Conservation (phyloP, 2,329 filamentous ascomycete species). For the Botrytis aclada region DNA sequence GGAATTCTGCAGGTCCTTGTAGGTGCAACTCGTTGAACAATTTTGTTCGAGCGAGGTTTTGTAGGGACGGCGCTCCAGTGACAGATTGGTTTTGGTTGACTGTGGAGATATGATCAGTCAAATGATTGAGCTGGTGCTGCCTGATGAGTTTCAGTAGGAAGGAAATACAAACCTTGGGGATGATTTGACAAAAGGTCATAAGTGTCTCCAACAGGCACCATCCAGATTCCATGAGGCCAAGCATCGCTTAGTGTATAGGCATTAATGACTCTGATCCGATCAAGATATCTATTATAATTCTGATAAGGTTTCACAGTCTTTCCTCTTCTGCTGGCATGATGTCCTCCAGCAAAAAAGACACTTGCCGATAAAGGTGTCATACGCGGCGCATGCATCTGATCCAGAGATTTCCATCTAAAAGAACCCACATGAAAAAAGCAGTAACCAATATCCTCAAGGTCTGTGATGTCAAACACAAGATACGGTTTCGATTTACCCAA, state of each 20-base stretch:
- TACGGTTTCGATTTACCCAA: neutral
- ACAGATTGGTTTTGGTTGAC: neutral
- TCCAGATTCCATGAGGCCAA: neutral
- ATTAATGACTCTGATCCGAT: neutral
- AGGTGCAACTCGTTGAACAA: neutral
- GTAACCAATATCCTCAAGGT: slow-evolving; percentile 20
- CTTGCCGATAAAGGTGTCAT: neutral
- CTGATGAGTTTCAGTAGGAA: neutral
- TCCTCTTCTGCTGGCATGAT: neutral
- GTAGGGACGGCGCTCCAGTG: neutral
- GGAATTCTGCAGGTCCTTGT: neutral
- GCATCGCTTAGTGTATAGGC: neutral
- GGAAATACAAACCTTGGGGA: neutral
- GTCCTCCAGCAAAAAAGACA: neutral
- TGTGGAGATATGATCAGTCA: neutral
- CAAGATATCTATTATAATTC: neutral
- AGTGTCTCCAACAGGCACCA: neutral
- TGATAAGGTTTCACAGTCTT: neutral
- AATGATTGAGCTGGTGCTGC: too few relatives aligned
- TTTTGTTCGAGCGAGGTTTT: neutral
- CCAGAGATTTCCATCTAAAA: neutral
- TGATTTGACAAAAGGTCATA: neutral
- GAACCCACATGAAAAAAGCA: slow-evolving; percentile 22
- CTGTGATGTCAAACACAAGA: slow-evolving; percentile 30
- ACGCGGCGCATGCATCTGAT: neutral